A percentile compares a stretch with the other conserved stretches of the same genome.
These are phyloP conservation scores for Mortierella sp. DNA, from an alignment of 371 early-diverging fungal species.

Conservation along the genomic window DNA sequence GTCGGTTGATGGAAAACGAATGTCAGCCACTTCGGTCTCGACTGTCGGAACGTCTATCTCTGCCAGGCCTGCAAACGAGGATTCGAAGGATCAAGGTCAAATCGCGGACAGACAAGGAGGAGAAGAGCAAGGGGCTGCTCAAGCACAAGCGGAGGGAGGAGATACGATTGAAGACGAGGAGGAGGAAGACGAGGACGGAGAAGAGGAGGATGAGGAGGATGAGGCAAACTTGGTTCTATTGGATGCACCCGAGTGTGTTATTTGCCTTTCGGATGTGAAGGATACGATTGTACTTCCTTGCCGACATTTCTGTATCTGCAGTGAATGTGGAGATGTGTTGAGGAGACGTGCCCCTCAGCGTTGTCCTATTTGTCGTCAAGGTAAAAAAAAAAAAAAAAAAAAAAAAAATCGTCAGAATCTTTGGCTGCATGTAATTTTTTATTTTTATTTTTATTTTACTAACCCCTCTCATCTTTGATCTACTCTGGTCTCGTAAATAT, in stretches of 20 bases:
- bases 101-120: too few species aligned
- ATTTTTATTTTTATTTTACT: neutral
- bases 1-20: too few species aligned
- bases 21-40: too few species aligned
- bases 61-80: too few species aligned
- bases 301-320: constrained; percentile 66
- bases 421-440: neutral
- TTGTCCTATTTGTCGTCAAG: constrained; percentile 62
- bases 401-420: too few species aligned
- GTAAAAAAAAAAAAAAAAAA: constrained; percentile 13
- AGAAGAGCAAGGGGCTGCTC: too few species aligned
- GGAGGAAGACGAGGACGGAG: constrained; percentile 2
- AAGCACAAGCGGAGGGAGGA: too few species aligned
- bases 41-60: too few species aligned
- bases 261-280: constrained; percentile 65
- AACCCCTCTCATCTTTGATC: neutral
- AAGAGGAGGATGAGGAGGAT: constrained; percentile 13
- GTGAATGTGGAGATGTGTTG: constrained; percentile 63
- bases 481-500: too few species aligned
- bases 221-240: constrained; percentile 25
- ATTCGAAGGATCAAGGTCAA: too few species aligned
- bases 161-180: neutral
- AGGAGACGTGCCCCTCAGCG: constrained; percentile 59
- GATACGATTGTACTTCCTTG: constrained; percentile 66
- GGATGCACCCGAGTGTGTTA: constrained; percentile 61